Evolutionary conservation across 2,329 filamentous ascomycete genomes (phyloP).

Genomic region (Cryphonectria nitschkei): DNA sequence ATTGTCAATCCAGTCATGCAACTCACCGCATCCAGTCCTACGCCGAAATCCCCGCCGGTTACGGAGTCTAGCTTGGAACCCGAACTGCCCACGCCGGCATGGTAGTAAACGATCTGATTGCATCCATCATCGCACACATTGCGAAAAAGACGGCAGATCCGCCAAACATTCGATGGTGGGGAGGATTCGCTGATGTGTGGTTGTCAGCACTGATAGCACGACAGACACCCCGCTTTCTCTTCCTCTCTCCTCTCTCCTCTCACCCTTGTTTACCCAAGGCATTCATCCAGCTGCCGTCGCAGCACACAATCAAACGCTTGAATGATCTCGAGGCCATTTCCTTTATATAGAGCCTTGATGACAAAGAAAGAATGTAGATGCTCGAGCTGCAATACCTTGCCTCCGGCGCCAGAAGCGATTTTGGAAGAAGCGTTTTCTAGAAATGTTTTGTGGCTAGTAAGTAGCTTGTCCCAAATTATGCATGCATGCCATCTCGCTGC

Average conservation of each 20-base stretch:
- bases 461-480: background rate
- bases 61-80: conserved; percentile 36
- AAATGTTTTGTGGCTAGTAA: background rate
- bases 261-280: conserved; percentile 32
- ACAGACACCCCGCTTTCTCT: background rate
- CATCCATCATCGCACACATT: conserved; percentile 35
- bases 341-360: background rate
- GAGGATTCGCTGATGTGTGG: background rate
- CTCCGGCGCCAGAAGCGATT: background rate
- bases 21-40: conserved; percentile 35
- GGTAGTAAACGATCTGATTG: conserved; percentile 39
- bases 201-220: background rate
- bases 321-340: background rate
- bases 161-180: conserved; percentile 33
- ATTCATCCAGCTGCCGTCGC: conserved; percentile 42
- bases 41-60: conserved; percentile 39
- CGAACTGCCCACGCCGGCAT: conserved; percentile 38
- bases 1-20: background rate
- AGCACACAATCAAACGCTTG: conserved; percentile 39
- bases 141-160: conserved; percentile 35
- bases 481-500: background rate
- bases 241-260: conserved; percentile 19
- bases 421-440: background rate
- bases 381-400: background rate
- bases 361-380: too few species aligned